Conservation (phyloP, 73 alveolate species). For the Paramecium octaurelia region DNA sequence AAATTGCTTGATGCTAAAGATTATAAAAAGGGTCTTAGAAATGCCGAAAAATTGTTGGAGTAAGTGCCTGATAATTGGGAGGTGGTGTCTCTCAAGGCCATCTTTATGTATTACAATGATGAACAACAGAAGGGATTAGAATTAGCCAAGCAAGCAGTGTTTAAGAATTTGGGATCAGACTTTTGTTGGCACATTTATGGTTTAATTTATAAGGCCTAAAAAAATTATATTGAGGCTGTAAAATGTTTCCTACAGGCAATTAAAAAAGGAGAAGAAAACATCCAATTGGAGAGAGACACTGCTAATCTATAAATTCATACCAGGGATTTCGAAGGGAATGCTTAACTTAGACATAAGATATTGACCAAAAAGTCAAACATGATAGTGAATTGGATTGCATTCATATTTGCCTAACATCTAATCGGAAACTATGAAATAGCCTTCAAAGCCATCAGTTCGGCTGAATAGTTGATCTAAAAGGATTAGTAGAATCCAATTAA, state of each 20-base stretch:
- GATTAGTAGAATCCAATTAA: background rate
- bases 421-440: conserved; percentile 73
- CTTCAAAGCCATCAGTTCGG: conserved; percentile 60
- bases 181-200: conserved; percentile 96
- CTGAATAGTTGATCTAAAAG: conserved; percentile 38
- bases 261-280: conserved; percentile 83
- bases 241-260: conserved; percentile 80
- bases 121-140: conserved; percentile 60
- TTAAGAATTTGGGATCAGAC: conserved; percentile 71
- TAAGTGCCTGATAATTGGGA: conserved; percentile 69
- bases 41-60: conserved; percentile 63
- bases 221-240: conserved; percentile 88
- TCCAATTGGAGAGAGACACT: conserved; percentile 82
- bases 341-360: conserved; percentile 73
- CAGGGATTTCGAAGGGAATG: conserved; percentile 86
- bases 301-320: conserved; percentile 79
- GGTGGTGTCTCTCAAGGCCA: conserved; percentile 67
- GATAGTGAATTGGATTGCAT: conserved; percentile 83
- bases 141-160: conserved; percentile 69
- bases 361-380: conserved; percentile 72
- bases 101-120: conserved; percentile 63
- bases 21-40: conserved; percentile 54
- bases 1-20: conserved; percentile 32
- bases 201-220: conserved; percentile 83
- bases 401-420: conserved; percentile 76